These are phyloP conservation scores for Mayamaea pseudoterrestris DNA, from an alignment of 108 stramenopile genomes.

Conservation along the genomic window DNA sequence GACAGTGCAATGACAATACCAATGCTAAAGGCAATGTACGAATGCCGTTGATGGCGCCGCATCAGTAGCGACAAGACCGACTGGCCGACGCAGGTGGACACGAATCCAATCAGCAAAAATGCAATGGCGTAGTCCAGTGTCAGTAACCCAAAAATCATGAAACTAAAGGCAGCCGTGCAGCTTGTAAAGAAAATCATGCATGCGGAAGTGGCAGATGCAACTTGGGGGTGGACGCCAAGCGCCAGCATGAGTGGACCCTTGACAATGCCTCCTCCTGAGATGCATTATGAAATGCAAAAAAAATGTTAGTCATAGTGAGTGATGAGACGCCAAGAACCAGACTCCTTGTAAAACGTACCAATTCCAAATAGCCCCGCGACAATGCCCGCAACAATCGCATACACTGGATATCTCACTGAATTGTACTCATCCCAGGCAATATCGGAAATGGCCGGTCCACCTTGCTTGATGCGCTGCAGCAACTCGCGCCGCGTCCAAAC, in stretches of 20 bases:
- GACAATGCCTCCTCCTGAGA: slow-evolving; percentile 67
- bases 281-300: background rate
- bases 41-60: slow-evolving; percentile 22
- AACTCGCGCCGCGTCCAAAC: background rate
- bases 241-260: slow-evolving; percentile 83
- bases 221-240: slow-evolving; percentile 60
- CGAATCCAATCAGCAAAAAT: slow-evolving; percentile 39
- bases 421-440: slow-evolving; percentile 60
- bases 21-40: background rate
- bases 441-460: slow-evolving; percentile 22
- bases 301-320: background rate
- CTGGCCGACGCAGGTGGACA: slow-evolving; percentile 77
- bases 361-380: slow-evolving; percentile 85
- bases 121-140: slow-evolving; percentile 38
- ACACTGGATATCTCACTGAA: slow-evolving; percentile 60
- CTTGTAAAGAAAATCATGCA: slow-evolving; percentile 75
- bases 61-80: slow-evolving; percentile 56
- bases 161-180: slow-evolving; percentile 58
- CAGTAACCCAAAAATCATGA: slow-evolving; percentile 47
- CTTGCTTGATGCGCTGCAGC: background rate
- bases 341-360: slow-evolving; percentile 11
- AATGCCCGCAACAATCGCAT: slow-evolving; percentile 77
- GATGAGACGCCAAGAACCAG: background rate
- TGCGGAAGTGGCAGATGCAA: slow-evolving; percentile 49
- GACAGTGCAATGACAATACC: background rate